A percentile compares a stretch with the other conserved stretches of the same genome.
Evolutionary conservation across 768 basidiomycete genomes (phyloP).

Genomic region (Wakefieldia striispora): DNA sequence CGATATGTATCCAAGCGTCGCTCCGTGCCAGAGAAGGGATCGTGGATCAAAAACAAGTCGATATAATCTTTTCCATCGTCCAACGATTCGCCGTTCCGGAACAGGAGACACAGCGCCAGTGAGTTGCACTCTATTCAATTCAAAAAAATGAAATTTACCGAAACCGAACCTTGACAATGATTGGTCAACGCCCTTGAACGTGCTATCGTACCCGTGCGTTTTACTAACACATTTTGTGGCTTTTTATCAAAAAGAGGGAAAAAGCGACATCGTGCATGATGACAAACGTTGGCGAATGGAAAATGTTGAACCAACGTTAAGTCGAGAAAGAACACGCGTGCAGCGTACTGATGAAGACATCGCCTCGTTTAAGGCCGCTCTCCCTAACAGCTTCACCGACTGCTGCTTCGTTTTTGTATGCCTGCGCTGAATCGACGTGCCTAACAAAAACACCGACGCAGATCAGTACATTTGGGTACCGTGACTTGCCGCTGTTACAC

Average conservation of each 20-base stretch:
- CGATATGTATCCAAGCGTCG: conserved; percentile 69
- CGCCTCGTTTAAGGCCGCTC: conserved; percentile 52
- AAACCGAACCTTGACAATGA: conserved; percentile 60
- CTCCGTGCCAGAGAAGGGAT: conserved; percentile 61
- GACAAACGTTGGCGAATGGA: conserved; percentile 1
- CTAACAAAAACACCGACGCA: conserved; percentile 31
- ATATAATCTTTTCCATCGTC: conserved; percentile 45
- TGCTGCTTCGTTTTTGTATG: conserved; percentile 61
- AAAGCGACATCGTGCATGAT: not conserved
- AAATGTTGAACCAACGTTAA: too few species aligned
- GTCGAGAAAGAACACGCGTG: not conserved
- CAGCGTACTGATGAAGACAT: conserved; percentile 67
- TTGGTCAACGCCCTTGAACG: conserved; percentile 54
- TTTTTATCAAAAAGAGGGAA: conserved; percentile 19
- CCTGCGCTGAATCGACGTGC: conserved; percentile 73
- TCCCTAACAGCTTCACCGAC: conserved; percentile 60
- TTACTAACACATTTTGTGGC: conserved; percentile 64
- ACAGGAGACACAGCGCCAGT: not conserved
- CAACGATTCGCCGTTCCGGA: too few species aligned
- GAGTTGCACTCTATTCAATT: conserved; percentile 12
- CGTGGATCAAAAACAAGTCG: conserved; percentile 80
- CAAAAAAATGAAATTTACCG: conserved; percentile 36
- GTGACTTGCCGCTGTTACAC: not conserved
- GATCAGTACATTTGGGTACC: conserved; percentile 1
- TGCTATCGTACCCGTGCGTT: conserved; percentile 61